Evolutionary conservation across 495 filamentous ascomycete species (phyloP).

Genomic region (Penicillium herquei): DNA sequence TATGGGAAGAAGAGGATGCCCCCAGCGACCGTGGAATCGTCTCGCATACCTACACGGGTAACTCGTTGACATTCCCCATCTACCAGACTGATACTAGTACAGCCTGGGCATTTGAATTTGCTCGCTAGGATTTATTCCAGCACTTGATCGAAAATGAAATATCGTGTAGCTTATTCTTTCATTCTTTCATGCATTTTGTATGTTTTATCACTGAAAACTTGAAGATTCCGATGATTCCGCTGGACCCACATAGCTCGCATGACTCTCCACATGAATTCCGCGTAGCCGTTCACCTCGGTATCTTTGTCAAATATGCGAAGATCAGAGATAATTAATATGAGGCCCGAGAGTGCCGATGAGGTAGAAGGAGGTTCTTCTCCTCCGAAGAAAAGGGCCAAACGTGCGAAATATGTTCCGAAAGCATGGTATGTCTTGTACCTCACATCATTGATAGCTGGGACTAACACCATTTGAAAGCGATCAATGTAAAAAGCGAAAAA

Average conservation of each 20-base stretch:
- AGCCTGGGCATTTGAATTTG: slow-evolving; percentile 38
- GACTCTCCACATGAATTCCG: slow-evolving; percentile 9
- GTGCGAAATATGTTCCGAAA: slow-evolving; percentile 26
- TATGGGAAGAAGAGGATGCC: slow-evolving; percentile 24
- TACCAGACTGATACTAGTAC: slow-evolving; percentile 31
- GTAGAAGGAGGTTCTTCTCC: neutral
- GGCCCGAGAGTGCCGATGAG: neutral
- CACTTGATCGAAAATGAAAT: no score
- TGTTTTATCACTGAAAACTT: no score
- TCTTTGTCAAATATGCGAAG: neutral
- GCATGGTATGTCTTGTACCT: slow-evolving; percentile 21
- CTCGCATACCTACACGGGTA: slow-evolving; percentile 28
- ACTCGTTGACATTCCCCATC: slow-evolving; percentile 32
- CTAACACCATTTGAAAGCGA: slow-evolving; percentile 7
- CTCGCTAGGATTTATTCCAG: neutral
- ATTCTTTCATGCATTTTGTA: no score
- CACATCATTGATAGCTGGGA: no score
- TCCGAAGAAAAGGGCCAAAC: slow-evolving; percentile 13
- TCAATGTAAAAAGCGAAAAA: slow-evolving; percentile 24
- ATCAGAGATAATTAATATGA: neutral
- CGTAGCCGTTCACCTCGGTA: neutral
- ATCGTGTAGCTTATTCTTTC: no score
- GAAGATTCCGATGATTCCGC: slow-evolving; percentile 20
- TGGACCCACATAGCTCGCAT: slow-evolving; percentile 1
- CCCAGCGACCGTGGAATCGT: slow-evolving; percentile 29